Base-by-base conservation (phyloP, 257 asterid genomes). In the Nyctanthes arbortristis region DNA sequence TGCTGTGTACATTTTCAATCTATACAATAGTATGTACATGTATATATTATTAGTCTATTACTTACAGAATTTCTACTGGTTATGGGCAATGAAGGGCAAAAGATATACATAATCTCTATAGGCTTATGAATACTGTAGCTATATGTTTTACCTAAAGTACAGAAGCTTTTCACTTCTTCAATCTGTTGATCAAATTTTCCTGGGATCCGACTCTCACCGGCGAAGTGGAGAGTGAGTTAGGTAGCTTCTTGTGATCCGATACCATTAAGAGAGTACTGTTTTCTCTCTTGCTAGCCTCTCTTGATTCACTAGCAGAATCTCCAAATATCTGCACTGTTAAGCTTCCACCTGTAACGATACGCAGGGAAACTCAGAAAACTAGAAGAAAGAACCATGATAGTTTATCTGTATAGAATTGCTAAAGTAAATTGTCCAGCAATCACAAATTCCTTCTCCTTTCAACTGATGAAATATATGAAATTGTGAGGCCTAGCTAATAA, bases 281-380 rank as follows among this genome's bases (percentile, higher is more conserved):
- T 3, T 69, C 59, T 40, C 16, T 58, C 61, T 73, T 34, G 45
- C 58, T 56, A 11, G 37, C 57, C 2, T 67, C 78, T 2, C 40
- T 49, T 1, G 81, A 16, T 77, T 73, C 72, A 4, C 49, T 18
- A 39, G 63, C 75, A 1, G 63, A 66, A 18, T 52, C 75, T 63
- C 76, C 89, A 2, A 77, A 62, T 60, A 82, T 78, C 67, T 82
- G 88, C 43, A 82, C 88, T 2, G 76, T 68, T 58, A 85, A 73
- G 77, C 88, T 85, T 73, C 95, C 95, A 58, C 92, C 95, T 88
- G 64, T 2, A 65, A 45, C 7, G 28, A 7, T 22, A 52, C 1
- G 30, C 29, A 0, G 22, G n/a, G 16, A 55, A 24, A n/a, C 33
- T n/a, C n/a, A n/a, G n/a, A n/a, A n/a, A n/a, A n/a, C n/a, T n/a